Base-by-base conservation (phyloP, 2,329 filamentous ascomycete species). In the Fusarium sp. region DNA sequence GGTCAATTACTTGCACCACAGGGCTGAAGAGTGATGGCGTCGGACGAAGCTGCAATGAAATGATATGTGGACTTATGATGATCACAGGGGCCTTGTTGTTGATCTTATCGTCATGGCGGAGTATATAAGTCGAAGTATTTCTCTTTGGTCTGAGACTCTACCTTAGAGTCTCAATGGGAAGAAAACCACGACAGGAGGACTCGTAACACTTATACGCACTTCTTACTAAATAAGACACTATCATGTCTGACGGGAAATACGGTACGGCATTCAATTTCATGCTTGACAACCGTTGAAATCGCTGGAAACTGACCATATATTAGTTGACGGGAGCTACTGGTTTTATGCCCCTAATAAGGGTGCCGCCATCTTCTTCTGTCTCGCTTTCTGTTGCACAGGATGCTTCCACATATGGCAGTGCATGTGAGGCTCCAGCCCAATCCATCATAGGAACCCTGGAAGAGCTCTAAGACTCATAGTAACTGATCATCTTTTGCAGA, bases 291-390 rank as follows among this genome's bases (percentile, higher is more conserved):
- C n/a, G n/a, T 33, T 33, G 5, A 50, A 20, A 24, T 33, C 8
- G 16, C 22, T n/a, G 16, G 16, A 14, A 24, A 24, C n/a, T 50
- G 30, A 50, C 47, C 47, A 50, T 22, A 24, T 50, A 33, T 33
- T 31, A 85, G 83, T 86, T 39, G 74, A 80, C 3, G 82, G 80
- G 1, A 87, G 83, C 65, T 80, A 83, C 39, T 87, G 81, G 80
- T 83, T 86, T 74, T 86, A 85, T 65, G 83, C 82, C 14, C 84
- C 85, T 1, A 86, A 86, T 63, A 85, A 85, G 71, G 84, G 82
- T 3, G 86, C 85, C 1, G 82, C 85, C 6, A 78, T 86, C 36
- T 86, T 87, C 79, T 87, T 87, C 67, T 78, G 82, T 14, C 51
- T 84, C 9, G 82, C 81, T 7, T 87, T 85, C 71, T 70, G 81